Base-by-base conservation (phyloP, 805 yeast genomes). In the Candida yuanshanica region DNA sequence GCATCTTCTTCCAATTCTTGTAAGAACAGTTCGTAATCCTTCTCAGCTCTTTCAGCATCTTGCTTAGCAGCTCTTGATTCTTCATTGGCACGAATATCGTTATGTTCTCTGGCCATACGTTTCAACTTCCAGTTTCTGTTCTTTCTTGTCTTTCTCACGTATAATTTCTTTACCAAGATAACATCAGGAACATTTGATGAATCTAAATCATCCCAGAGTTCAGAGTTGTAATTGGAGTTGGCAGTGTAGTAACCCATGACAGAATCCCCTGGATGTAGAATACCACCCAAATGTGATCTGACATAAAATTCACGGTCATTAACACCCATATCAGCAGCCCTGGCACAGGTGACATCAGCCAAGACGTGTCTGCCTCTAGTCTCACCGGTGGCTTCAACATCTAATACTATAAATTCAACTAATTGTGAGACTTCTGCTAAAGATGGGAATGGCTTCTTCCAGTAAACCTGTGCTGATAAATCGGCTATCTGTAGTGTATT, bases 1-100 rank as follows among this genome's bases (percentile, higher is more conserved):
- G 81, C 81, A 66, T 93, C 99, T 66, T 93, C 98, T 70, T 93
- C 99, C 62, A 93, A 78, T 64, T 93, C 96, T 68, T 88, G 97
- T 68, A 93, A 77, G 86, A 93, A 93, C 51, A 83, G 60, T 68
- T 91, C 99, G 69, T 88, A 93, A 66, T 91, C 99, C 64, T 79
- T 81, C 66, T 91, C 97, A 5, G 95, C 96, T 55, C 85, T 76
- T 62, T 88, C 98, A 55, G 79, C 80, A 48, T 89, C 96, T 64
- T 85, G 93, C 69, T 77, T 83, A 42, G 87, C 90, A 49, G 78
- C 83, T 67, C 89, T 83, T 3, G 78, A 70, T 43, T 72, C 77
- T 51, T 77, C 80, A 50, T 78, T 72, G 43, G 93, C 95, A 35
- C 81, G 89, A 50, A 87, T 79, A 53, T 90, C 97, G 51, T 79